Base-by-base conservation (phyloP, 768 basidiomycete species). In the Pleurotus salmoneostramineus region DNA sequence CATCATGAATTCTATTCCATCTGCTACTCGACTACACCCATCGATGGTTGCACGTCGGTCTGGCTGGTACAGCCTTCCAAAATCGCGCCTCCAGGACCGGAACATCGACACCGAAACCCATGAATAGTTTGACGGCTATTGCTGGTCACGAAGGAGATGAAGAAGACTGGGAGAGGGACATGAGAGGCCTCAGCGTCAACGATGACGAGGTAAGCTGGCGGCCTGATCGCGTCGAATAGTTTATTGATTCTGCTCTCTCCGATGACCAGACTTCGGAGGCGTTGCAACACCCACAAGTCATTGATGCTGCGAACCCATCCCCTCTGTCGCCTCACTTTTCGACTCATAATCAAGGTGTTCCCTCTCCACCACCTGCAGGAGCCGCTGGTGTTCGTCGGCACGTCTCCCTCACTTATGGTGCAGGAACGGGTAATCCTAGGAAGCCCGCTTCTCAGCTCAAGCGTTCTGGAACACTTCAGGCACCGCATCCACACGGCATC, bases 131-230 rank as follows among this genome's bases (percentile, higher is more conserved):
- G 55, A 83, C 88, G 36, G 89, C 89, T 56, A 93, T 94, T 71
- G 85, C 89, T 52, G 91, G 90, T 43, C 88, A 91, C 65, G 91
- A 94, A 64, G 90, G 87, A 63, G 91, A 92, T 60, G 91, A 94
- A 68, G 91, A 93, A 62, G 88, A 91, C 57, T 94, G 92, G 92
- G 89, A 91, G 69, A 74, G 79, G 44, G 83, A 84, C 42, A 79
- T 87, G 70, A 71, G 77, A 15, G 81, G 78, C 35, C 77, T 71
- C 72, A 82, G 68, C 73, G 75, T 71, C 10, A 76, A 83, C 58
- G 87, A 86, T 54, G 89, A 89, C 34, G 88, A 90, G 72, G 91
- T 89, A 60, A 62, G 73, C 66, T 21, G 58, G 60, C 31, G 27
- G 8, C 51, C 48, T 46, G 8, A 12, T 50, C 60, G 57, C 56